These are phyloP conservation scores for Magnolia kwangsiensis DNA, from an alignment of 164 flowering plant species.

Conservation along the genomic window DNA sequence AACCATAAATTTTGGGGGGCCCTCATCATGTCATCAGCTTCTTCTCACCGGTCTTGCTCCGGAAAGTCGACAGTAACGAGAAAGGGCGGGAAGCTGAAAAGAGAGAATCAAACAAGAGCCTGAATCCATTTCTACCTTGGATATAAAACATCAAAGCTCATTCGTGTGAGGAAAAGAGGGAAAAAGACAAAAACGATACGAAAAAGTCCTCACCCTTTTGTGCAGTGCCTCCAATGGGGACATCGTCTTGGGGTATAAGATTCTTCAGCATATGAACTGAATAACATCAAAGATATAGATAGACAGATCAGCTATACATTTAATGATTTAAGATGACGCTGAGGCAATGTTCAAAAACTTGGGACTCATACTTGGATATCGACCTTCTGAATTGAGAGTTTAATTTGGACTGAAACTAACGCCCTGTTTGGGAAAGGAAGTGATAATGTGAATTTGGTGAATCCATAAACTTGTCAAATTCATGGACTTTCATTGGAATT, in stretches of 20 bases:
- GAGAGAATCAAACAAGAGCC: conserved; percentile 7
- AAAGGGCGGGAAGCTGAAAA: conserved; percentile 72
- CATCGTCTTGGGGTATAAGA: conserved; percentile 71
- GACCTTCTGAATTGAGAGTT: not conserved
- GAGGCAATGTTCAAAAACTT: not conserved
- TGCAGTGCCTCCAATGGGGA: conserved; percentile 37
- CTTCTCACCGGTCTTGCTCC: conserved; percentile 71
- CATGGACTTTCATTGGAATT: too few species aligned
- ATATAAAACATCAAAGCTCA: not conserved
- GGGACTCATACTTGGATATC: too few species aligned
- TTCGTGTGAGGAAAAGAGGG: not conserved
- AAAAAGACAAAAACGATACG: not conserved
- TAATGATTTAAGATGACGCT: not conserved
- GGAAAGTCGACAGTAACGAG: conserved; percentile 81
- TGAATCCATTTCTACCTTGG: not conserved
- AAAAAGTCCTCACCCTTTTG: conserved; percentile 52
- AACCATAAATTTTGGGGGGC: not conserved
- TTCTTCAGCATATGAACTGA: conserved; percentile 77
- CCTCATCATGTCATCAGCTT: conserved; percentile 32
- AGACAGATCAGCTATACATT: not conserved
- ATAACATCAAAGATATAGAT: conserved; percentile 5
- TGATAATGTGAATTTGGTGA: too few species aligned
- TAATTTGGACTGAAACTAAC: not conserved
- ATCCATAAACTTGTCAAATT: not conserved
- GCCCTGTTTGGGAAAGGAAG: not conserved